These are phyloP conservation scores for Blastocladiella emersonii DNA, from an alignment of 371 early-diverging fungal species.

Conservation along the genomic window DNA sequence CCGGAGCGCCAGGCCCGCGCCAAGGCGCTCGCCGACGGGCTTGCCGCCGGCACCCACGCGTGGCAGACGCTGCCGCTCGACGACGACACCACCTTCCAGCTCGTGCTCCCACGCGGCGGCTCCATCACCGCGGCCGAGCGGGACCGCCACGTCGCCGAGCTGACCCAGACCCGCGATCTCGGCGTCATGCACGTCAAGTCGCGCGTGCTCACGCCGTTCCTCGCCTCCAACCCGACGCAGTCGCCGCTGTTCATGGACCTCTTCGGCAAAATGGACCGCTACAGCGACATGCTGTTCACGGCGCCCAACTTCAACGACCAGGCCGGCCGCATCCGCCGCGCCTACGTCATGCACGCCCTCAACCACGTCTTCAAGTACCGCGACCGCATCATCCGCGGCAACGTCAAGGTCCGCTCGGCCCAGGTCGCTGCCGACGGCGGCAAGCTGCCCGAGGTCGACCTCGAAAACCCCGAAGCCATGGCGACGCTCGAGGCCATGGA, in stretches of 20 bases:
- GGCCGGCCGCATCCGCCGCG: conserved; percentile 47
- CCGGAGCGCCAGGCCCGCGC: background rate
- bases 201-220: background rate
- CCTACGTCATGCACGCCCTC: conserved; percentile 67
- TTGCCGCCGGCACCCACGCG: background rate
- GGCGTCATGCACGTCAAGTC: background rate
- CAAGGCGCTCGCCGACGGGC: background rate
- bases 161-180: background rate
- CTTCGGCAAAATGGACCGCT: conserved; percentile 14
- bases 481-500: conserved; percentile 28
- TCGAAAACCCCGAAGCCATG: conserved; percentile 8
- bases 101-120: background rate
- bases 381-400: conserved; percentile 17
- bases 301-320: conserved; percentile 38
- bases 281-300: conserved; percentile 60
- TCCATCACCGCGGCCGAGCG: background rate
- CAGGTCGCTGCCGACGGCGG: conserved; percentile 59
- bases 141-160: background rate
- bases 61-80: background rate
- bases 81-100: background rate
- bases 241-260: background rate
- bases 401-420: conserved; percentile 11
- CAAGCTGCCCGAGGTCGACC: conserved; percentile 35
- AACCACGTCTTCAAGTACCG: conserved; percentile 75
- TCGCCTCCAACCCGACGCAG: background rate